A percentile compares a stretch with the other conserved stretches of the same genome.
These are phyloP conservation scores for Hippophae gyantsensis DNA, from an alignment of 306 rosid genomes.

Conservation along the genomic window DNA sequence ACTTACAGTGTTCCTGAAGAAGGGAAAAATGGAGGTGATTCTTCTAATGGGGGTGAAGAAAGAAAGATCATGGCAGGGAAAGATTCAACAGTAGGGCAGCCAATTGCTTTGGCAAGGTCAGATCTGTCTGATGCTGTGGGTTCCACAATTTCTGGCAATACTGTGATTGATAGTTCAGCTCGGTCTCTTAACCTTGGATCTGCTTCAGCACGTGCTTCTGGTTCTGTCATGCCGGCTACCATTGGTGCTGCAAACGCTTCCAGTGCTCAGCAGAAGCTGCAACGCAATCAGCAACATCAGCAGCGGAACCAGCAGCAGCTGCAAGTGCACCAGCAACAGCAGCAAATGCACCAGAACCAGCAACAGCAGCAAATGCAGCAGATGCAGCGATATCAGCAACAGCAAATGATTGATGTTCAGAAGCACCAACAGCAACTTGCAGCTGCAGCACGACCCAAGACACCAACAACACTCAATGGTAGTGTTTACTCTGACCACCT, in stretches of 20 bases:
- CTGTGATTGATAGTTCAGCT: constrained; percentile 67
- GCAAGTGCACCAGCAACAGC: constrained; percentile 54
- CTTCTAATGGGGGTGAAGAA: constrained; percentile 65
- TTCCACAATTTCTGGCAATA: constrained; percentile 28
- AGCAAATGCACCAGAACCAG: constrained; percentile 41
- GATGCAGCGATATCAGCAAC: constrained; percentile 50
- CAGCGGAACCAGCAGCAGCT: constrained; percentile 48
- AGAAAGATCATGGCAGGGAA: constrained; percentile 50
- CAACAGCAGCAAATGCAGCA: constrained; percentile 30
- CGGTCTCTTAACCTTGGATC: constrained; percentile 50
- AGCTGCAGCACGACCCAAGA: constrained; percentile 42
- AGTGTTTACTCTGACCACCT: constrained; percentile 57
- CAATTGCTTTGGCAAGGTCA: constrained; percentile 71
- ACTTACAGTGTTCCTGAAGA: constrained; percentile 50
- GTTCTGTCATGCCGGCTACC: constrained; percentile 44
- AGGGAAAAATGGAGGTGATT: constrained; percentile 46
- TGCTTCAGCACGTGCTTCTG: constrained; percentile 38
- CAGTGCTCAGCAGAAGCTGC: constrained; percentile 57
- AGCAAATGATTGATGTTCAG: constrained; percentile 51
- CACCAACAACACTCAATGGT: constrained; percentile 60
- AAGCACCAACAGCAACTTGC: constrained; percentile 49
- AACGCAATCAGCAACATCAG: constrained; percentile 44
- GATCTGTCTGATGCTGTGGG: constrained; percentile 37
- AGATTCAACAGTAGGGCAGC: constrained; percentile 49
- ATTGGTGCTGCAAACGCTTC: constrained; percentile 29